Evolutionary conservation across 164 flowering plant species (phyloP), one percentile per base, ranked within the genome.

Genomic region (Nymphaea thermarum): DNA sequence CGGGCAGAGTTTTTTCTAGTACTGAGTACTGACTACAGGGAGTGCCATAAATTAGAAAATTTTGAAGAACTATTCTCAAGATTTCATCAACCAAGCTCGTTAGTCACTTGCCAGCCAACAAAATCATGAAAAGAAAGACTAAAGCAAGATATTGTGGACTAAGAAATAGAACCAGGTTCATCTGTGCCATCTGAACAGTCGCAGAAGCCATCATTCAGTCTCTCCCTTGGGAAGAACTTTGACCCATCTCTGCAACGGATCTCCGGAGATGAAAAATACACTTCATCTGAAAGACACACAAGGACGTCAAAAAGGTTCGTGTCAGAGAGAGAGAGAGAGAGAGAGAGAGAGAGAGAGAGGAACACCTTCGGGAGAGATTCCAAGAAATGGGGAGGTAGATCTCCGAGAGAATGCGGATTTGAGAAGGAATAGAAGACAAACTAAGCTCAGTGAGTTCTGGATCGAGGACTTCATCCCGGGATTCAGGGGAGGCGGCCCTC

Each of bases 101-200:
- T 25, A 25, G 36, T 25, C 36, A 25, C 36, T 25, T 25, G 36
- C 36, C 36, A 25, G 36, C 36, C 36, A 25, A 25, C 36, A 25
- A 25, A 25, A 25, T 25, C 1, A 25, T 25, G 36, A 25, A 25
- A 25, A 25, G 36, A 25, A 25, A 25, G 36, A 25, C 36, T 25
- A 25, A 25, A 25, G 36, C 36, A 25, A 25, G 36, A 25, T 25
- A 25, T 25, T 25, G 36, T 25, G 36, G 36, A 25, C 36, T 25
- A 15, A 51, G 57, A 51, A 51, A 51, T 15, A 51, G 36, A 51
- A 91, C 93, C 96, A 3, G 96, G 97, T 74, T 91, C 97, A 67
- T 91, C 97, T 41, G 97, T 85, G 42, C 93, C 97, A 67, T 89
- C 96, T 41, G 69, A 57, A 68, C 96, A 91, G 67, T 89, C 97